Evolutionary conservation across 176 grass and related monocot genomes (phyloP).

Genomic region (Themeda triandra): DNA sequence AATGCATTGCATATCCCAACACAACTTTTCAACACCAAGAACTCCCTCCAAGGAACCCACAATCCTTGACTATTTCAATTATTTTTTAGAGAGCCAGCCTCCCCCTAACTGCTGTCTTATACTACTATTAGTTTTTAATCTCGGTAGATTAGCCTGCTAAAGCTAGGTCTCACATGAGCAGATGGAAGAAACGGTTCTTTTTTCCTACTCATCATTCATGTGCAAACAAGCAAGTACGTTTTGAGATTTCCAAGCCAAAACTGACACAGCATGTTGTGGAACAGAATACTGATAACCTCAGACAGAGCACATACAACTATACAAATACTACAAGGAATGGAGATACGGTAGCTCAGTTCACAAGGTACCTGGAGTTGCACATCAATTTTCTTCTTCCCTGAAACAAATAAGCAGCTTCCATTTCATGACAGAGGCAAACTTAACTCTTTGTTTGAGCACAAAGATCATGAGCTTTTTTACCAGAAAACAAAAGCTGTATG

Average conservation of each 20-base stretch:
- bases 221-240: neutral
- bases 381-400: neutral
- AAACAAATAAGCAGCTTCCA: neutral
- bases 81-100: neutral
- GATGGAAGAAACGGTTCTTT: neutral
- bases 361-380: neutral
- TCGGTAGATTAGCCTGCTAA: conserved; percentile 12
- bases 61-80: conserved; percentile 7
- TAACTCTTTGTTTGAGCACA: neutral
- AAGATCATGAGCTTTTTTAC: neutral
- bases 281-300: neutral
- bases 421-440: neutral
- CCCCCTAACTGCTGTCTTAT: conserved; percentile 1
- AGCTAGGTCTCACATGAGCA: conserved; percentile 28
- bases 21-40: conserved; percentile 9
- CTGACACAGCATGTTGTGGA: neutral
- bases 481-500: neutral
- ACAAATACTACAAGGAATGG: neutral
- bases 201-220: conserved; percentile 23
- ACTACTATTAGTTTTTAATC: neutral
- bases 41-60: conserved; percentile 23
- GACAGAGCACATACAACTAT: neutral
- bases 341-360: neutral
- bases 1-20: conserved; percentile 26
- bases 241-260: neutral